Percentiles rank a stretch among this genome's conserved stretches.
These are phyloP conservation scores for Malus asiatica DNA, from an alignment of 306 rosid species.

Conservation along the genomic window DNA sequence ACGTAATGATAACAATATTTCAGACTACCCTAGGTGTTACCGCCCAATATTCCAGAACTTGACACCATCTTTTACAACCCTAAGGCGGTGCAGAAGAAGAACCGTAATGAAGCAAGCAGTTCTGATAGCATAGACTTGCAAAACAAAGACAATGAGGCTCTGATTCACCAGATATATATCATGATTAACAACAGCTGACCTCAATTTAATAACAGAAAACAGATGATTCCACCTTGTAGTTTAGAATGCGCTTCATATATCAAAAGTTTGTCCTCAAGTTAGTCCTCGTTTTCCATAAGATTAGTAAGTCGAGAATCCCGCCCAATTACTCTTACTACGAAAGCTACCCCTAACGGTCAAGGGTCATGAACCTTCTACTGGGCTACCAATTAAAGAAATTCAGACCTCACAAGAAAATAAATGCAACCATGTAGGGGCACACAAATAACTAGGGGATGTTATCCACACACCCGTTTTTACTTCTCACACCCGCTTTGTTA, in stretches of 20 bases:
- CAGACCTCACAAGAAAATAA: neutral
- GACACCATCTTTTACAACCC: neutral
- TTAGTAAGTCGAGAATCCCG: no score
- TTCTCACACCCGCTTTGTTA: no score
- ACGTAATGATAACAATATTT: neutral
- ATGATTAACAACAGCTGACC: neutral
- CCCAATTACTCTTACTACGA: no score
- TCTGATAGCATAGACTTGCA: neutral
- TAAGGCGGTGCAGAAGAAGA: neutral
- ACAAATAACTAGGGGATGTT: neutral
- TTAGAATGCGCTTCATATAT: neutral
- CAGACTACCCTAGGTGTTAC: neutral
- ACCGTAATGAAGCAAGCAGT: neutral
- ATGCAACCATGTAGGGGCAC: neutral
- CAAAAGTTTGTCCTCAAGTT: neutral
- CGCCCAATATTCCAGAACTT: neutral
- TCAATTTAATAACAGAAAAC: neutral
- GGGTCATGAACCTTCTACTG: no score
- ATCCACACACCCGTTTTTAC: no score
- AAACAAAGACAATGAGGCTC: neutral
- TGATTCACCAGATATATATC: neutral
- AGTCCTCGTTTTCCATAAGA: neutral
- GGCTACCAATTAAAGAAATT: neutral
- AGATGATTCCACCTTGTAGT: neutral
- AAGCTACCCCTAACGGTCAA: no score